A percentile compares a stretch with the other conserved stretches of the same genome.
phyloP scores from a whole-genome alignment of 495 filamentous ascomycete species.

The Tuber melanosporum region DNA sequence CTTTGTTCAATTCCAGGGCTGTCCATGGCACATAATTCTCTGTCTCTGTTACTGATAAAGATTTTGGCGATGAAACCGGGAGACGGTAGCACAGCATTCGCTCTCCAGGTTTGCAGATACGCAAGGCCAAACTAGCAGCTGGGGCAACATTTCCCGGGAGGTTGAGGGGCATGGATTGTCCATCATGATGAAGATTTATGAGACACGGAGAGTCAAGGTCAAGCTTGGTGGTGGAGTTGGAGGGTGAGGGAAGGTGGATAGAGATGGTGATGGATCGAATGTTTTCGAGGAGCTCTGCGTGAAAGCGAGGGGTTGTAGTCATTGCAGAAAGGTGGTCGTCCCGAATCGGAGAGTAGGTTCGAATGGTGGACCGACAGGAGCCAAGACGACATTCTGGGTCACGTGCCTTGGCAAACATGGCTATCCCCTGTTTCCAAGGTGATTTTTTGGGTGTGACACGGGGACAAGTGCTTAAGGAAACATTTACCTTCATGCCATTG shows the following conservation, averaged over 20 bases:
- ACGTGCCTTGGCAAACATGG: neutral
- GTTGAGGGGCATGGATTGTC: constrained; percentile 51
- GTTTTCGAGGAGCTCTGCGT: constrained; percentile 81
- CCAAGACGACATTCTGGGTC: neutral
- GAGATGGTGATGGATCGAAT: constrained; percentile 77
- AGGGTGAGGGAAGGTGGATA: constrained; percentile 55
- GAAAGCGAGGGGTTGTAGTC: constrained; percentile 50
- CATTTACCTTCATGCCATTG: neutral
- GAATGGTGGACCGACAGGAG: neutral
- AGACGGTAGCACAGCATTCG: constrained; percentile 65
- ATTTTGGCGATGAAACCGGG: constrained; percentile 47
- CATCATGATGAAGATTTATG: constrained; percentile 53
- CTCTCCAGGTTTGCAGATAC: constrained; percentile 40
- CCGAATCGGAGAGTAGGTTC: neutral
- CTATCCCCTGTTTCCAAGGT: neutral
- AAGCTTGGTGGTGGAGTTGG: constrained; percentile 47
- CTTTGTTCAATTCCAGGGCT: constrained; percentile 53
- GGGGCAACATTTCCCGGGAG: constrained; percentile 58
- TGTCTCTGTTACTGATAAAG: neutral
- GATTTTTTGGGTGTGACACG: neutral
- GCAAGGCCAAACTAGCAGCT: constrained; percentile 43
- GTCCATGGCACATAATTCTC: constrained; percentile 60
- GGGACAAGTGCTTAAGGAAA: too few species aligned
- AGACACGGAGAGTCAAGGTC: constrained; percentile 47
- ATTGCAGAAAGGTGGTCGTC: neutral